Base-by-base conservation (phyloP, 2,329 filamentous ascomycete genomes). In the Aspergillus clavatus region DNA sequence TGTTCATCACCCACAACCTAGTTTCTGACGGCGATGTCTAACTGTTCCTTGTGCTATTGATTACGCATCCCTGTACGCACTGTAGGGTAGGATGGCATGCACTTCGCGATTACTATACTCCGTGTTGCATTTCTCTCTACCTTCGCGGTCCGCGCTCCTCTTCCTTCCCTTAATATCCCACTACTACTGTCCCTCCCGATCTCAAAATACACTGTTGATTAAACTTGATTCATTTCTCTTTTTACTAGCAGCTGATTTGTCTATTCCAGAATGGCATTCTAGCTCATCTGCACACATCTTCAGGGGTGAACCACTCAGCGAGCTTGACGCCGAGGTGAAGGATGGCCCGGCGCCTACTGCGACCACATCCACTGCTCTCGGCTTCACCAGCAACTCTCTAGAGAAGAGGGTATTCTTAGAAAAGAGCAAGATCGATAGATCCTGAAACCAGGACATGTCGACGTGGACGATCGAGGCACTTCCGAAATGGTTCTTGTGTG, bases 321-420 rank as follows among this genome's bases (percentile, higher is more conserved):
- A 41, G 46, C 47, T 44, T 52, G 53, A 52, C 60, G 59, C 60
- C 50, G 52, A 48, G 45, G 38, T 51, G 44, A 42, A 40, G 26
- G 31, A 24, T 36, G 29, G 38, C 39, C 47, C 54, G 52, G 59
- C 59, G 57, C 59, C 51, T 61, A 60, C 57, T 59, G 54, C 47
- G 47, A 52, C 51, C 45, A 50, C 38, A 44, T 45, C 26, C 39
- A 40, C 46, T 40, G 43, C 49, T 43, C 43, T 42, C 19, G 28
- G n/a, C n/a, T 35, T 40, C 47, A 48, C 42, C 46, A 31, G 41
- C 45, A 37, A 33, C 6, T 23, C 24, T 23, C 28, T 28, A 14
- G 23, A 33, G 26, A 46, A 26, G n/a, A n/a, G 27, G 42, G 37
- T 52, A 53, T 54, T 54, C 56, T 60, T 58, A 60, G 56, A 58